These are phyloP conservation scores for Scytalidium lignicola DNA, from an alignment of 2,329 filamentous ascomycete genomes.

Conservation along the genomic window DNA sequence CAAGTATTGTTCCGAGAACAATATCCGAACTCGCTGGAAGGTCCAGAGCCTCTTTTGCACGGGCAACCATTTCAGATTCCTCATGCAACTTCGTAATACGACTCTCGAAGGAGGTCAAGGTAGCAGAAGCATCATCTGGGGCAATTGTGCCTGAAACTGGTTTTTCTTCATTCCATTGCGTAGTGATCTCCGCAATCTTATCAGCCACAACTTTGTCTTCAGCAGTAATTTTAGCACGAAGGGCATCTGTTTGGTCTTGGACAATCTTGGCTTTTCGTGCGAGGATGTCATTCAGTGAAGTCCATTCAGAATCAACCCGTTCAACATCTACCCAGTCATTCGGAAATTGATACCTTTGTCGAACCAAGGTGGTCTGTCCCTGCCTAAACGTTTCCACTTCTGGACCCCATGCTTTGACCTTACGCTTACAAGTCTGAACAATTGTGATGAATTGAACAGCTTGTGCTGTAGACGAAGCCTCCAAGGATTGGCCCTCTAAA, in stretches of 20 bases:
- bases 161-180: slow-evolving; percentile 93
- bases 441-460: slow-evolving; percentile 98
- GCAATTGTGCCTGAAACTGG: slow-evolving; percentile 92
- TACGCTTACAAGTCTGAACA: slow-evolving; percentile 92
- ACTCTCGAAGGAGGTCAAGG: slow-evolving; percentile 74
- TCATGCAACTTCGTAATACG: slow-evolving; percentile 80
- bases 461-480: slow-evolving; percentile 91
- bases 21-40: slow-evolving; percentile 76
- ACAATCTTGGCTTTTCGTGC: slow-evolving; percentile 92
- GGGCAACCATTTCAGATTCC: slow-evolving; percentile 89
- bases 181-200: slow-evolving; percentile 79
- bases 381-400: slow-evolving; percentile 96
- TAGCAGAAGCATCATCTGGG: slow-evolving; percentile 80
- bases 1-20: slow-evolving; percentile 77
- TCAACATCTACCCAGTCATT: slow-evolving; percentile 93
- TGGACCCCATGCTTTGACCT: slow-evolving; percentile 88
- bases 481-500: slow-evolving; percentile 85
- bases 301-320: slow-evolving; percentile 95
- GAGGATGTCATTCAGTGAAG: slow-evolving; percentile 85
- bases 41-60: slow-evolving; percentile 94
- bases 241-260: slow-evolving; percentile 89
- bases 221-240: slow-evolving; percentile 89
- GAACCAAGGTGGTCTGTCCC: slow-evolving; percentile 84
- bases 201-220: slow-evolving; percentile 89
- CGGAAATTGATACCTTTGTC: slow-evolving; percentile 91